A percentile compares a stretch with the other conserved stretches of the same genome.
Evolutionary conservation across 352 stramenopile species (phyloP).

Genomic region (Plasmopara viticola): DNA sequence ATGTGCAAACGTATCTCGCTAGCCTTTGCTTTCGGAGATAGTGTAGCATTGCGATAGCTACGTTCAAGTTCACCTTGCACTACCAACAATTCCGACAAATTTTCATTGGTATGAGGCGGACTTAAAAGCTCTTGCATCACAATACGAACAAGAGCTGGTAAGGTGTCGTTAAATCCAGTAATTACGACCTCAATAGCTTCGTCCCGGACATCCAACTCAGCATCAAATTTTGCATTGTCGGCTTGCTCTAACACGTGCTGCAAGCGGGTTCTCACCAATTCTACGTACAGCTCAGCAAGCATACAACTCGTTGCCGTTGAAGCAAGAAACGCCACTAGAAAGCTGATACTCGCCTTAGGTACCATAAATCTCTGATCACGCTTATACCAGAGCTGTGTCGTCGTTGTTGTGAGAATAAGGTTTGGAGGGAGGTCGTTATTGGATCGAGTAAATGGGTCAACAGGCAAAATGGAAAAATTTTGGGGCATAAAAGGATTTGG

Average conservation of each 20-base stretch:
- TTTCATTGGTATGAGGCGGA: constrained; percentile 19
- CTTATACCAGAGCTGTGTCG: constrained; percentile 75
- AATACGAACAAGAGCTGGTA: constrained; percentile 42
- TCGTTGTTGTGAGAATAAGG: constrained; percentile 27
- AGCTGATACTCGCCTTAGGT: constrained; percentile 64
- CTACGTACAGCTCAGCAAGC: constrained; percentile 57
- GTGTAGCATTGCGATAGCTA: constrained; percentile 60
- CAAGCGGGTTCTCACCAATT: constrained; percentile 56
- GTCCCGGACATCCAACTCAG: constrained; percentile 53
- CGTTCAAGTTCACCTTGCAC: constrained; percentile 52
- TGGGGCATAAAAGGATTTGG: constrained; percentile 71
- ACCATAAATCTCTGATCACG: constrained; percentile 52
- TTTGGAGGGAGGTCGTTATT: constrained; percentile 22
- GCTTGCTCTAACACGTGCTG: constrained; percentile 66
- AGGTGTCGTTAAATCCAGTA: constrained; percentile 65
- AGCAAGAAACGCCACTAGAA: constrained; percentile 50
- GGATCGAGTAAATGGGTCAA: constrained; percentile 1
- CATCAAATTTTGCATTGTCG: constrained; percentile 44
- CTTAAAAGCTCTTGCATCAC: constrained; percentile 41
- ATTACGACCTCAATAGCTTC: constrained; percentile 62
- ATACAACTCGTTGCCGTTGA: constrained; percentile 52
- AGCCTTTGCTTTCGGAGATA: constrained; percentile 61
- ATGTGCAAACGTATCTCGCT: constrained; percentile 64
- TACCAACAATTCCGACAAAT: constrained; percentile 34
- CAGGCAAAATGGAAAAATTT: constrained; percentile 43